phyloP scores from a whole-genome alignment of 257 asterid genomes.

The Perilla frutescens region DNA sequence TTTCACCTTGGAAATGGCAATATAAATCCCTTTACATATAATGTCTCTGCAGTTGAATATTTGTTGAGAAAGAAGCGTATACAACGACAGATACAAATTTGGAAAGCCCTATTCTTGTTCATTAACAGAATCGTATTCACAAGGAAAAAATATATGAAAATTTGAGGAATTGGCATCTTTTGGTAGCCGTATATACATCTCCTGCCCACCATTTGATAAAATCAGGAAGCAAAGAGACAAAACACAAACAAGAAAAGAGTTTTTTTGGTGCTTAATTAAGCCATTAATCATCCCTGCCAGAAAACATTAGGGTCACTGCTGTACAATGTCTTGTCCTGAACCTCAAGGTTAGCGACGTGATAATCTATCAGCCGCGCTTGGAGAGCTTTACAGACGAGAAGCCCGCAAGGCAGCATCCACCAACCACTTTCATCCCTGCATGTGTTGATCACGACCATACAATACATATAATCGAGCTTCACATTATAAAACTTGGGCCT shows the following conservation, averaged over 20 bases:
- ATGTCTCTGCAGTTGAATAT: neutral
- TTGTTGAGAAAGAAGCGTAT: neutral
- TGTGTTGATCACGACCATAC: constrained; percentile 23
- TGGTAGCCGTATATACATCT: constrained; percentile 24
- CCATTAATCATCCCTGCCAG: constrained; percentile 74
- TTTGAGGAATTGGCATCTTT: neutral
- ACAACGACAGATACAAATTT: neutral
- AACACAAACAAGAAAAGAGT: neutral
- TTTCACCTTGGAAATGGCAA: neutral
- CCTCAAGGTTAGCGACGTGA: constrained; percentile 91
- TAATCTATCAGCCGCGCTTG: constrained; percentile 79
- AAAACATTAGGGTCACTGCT: constrained; percentile 71
- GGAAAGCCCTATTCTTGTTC: constrained; percentile 1
- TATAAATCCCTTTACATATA: neutral
- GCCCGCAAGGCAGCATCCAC: constrained; percentile 89
- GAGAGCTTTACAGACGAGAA: constrained; percentile 58
- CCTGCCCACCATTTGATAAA: constrained; percentile 28
- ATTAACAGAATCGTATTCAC: constrained; percentile 27
- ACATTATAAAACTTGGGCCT: neutral
- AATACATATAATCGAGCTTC: neutral
- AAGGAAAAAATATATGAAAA: constrained; percentile 5
- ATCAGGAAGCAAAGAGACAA: constrained; percentile 20
- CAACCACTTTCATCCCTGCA: constrained; percentile 92
- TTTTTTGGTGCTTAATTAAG: neutral
- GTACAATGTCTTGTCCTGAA: constrained; percentile 85